Conservation (phyloP, 2,329 filamentous ascomycete genomes). For the Aspergillus ustus region DNA sequence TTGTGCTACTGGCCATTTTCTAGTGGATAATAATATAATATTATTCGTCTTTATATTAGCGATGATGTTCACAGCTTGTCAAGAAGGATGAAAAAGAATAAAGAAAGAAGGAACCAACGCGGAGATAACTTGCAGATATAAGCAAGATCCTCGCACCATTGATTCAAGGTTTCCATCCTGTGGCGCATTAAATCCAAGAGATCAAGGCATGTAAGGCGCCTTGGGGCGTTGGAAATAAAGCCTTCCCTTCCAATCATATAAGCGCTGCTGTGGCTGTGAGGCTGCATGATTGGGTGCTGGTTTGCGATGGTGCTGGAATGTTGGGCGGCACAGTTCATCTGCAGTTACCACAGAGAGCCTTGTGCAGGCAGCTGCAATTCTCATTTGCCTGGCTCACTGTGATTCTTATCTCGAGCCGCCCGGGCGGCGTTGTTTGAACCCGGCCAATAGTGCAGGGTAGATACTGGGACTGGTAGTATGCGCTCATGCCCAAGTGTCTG, state of each 20-base stretch:
- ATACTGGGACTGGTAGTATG: too few relatives aligned
- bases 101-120: too few relatives aligned
- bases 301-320: not conserved
- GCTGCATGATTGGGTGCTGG: conserved; percentile 10
- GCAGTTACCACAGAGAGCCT: not conserved
- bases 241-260: not conserved
- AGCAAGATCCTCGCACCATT: not conserved
- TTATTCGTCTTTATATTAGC: too few relatives aligned
- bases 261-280: conserved; percentile 8
- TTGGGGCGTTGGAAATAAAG: not conserved
- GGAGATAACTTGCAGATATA: not conserved
- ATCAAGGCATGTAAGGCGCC: not conserved
- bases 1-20: not conserved
- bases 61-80: not conserved
- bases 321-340: conserved; percentile 15
- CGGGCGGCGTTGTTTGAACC: too few relatives aligned
- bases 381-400: not conserved
- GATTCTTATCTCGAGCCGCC: too few relatives aligned
- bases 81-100: not conserved
- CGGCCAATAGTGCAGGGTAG: too few relatives aligned
- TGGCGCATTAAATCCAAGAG: not conserved
- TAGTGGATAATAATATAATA: too few relatives aligned
- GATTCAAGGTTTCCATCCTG: not conserved
- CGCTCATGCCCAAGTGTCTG: too few relatives aligned
- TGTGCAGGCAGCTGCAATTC: not conserved